Evolutionary conservation across 768 basidiomycete genomes (phyloP), one percentile per base, ranked within the genome.

Genomic region (Leccinum disarticulatum): DNA sequence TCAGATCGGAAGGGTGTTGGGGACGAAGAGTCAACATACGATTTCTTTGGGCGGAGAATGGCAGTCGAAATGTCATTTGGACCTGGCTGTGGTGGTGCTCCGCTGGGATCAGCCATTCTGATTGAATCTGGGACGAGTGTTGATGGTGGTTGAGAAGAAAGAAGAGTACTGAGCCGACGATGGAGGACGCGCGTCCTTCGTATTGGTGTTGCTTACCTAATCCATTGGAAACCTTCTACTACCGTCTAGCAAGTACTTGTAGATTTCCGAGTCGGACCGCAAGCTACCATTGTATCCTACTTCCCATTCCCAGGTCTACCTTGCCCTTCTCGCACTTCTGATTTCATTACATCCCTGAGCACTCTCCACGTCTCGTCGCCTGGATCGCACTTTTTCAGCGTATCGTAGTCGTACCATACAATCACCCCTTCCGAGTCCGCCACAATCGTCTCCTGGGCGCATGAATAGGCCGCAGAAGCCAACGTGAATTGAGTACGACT

Each of bases 21-120:
- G 47, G 62, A 28, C 49, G 49, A 62, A 56, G 22, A 31, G n/a
- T 36, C 49, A 19, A 83, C 93, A 65, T 74, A 97, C 96, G 93
- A 95, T 83, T 97, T 96, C 91, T 98, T 99, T 64, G 90, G 89
- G 62, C 97, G 81, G 61, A 99, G 81, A 74, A 99, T 98, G 52
- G 96, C 96, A 36, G 96, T 98, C 19, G 95, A 93, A 56, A 85
- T 81, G 68, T 97, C 95, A 75, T 98, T 88, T 27, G 88, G 86
- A 52, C 87, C 90, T n/a, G 91, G 90, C 67, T 87, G 88, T 60
- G 90, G 84, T 59, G 90, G 72, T 60, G 90, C 91, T 66, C 91
- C 91, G 68, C 89, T 92, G 13, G 91, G 90, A 78, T 93, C 91
- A 63, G 87, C 87, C 88, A 81, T 80, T 62, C n/a, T 68, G 36